These are phyloP conservation scores for Calamus simplicifolius DNA, from an alignment of 176 grass and related monocot genomes.

Conservation along the genomic window DNA sequence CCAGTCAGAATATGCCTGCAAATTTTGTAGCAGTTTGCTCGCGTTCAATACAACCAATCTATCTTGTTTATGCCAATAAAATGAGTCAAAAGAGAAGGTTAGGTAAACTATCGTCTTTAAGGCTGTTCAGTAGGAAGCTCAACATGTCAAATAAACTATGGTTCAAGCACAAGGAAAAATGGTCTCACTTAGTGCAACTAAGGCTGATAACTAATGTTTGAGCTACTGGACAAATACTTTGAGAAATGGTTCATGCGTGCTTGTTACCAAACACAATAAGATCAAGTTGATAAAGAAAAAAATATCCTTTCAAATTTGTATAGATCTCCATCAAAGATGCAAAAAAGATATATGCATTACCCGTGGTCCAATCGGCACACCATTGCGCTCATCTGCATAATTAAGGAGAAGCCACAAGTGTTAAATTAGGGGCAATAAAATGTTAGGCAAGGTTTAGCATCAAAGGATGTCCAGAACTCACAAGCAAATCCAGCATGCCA, in stretches of 20 bases:
- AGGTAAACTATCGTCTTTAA: neutral
- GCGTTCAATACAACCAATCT: neutral
- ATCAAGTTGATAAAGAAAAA: too few species aligned
- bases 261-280: too few species aligned
- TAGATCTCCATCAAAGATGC: neutral
- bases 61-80: neutral
- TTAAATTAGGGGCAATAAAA: neutral
- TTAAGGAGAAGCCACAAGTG: conserved; percentile 10
- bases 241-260: too few species aligned
- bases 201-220: too few species aligned
- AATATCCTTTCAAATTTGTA: too few species aligned
- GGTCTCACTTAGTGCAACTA: too few species aligned
- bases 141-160: too few species aligned
- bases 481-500: conserved; percentile 44
- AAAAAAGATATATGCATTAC: conserved; percentile 20
- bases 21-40: neutral
- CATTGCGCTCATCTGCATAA: conserved; percentile 45
- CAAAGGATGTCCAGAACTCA: conserved; percentile 13
- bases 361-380: conserved; percentile 44
- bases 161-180: too few species aligned
- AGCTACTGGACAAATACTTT: too few species aligned
- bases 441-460: too few species aligned
- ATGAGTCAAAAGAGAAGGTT: neutral
- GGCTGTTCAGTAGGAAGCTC: too few species aligned
- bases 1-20: conserved; percentile 62